Conservation (phyloP, 2,329 filamentous ascomycete genomes). For the Alternaria rosae region DNA sequence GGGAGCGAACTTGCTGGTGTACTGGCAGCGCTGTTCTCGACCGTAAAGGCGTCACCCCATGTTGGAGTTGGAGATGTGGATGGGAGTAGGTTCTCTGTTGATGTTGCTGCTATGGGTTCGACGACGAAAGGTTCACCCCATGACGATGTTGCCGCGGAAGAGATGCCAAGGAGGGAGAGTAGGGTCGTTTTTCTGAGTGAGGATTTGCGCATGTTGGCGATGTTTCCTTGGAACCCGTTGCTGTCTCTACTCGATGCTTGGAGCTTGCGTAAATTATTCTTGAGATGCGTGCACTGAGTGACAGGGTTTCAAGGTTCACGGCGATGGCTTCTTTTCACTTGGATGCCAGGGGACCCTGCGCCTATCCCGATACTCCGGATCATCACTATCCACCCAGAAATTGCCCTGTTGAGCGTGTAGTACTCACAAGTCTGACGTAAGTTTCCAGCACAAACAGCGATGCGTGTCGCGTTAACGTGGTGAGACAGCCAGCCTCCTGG, state of each 20-base stretch:
- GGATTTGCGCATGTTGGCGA: slow-evolving; percentile 20
- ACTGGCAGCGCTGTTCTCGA: neutral
- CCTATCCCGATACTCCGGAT: neutral
- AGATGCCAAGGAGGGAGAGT: slow-evolving; percentile 22
- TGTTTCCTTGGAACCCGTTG: neutral
- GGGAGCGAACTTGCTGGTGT: slow-evolving; percentile 4
- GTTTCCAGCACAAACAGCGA: neutral
- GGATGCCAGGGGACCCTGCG: neutral
- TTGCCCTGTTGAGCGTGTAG: neutral
- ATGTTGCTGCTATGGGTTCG: slow-evolving; percentile 16
- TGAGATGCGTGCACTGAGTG: neutral
- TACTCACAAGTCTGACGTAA: slow-evolving; percentile 3
- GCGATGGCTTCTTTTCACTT: slow-evolving; percentile 2
- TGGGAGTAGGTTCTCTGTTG: slow-evolving; percentile 14
- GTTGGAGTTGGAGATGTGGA: neutral
- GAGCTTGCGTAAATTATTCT: neutral
- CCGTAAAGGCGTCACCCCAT: slow-evolving; percentile 14
- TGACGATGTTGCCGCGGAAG: slow-evolving; percentile 17
- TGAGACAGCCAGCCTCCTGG: neutral
- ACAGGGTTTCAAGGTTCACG: neutral
- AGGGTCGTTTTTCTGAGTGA: slow-evolving; percentile 12
- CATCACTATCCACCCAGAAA: neutral
- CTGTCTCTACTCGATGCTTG: neutral
- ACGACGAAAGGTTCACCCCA: slow-evolving; percentile 28
- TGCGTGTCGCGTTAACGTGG: neutral